A percentile compares a stretch with the other conserved stretches of the same genome.
Conservation (phyloP, 1,284 basidiomycete species). For the Cutaneotrichosporon cutaneum region DNA sequence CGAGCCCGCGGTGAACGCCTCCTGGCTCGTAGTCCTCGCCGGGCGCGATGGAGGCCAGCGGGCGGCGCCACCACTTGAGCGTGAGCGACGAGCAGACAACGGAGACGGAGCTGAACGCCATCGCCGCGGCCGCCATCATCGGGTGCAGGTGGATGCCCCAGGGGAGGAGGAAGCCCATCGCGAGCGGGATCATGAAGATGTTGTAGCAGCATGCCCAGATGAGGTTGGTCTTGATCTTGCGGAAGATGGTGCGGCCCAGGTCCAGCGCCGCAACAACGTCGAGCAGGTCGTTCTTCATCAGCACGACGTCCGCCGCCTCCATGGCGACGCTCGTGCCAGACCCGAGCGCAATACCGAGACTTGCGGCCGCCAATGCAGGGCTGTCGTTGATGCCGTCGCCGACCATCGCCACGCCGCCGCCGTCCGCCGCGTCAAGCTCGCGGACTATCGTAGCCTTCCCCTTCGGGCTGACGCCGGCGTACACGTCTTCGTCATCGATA, state of each 20-base stretch:
- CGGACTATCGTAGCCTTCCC: conserved; percentile 81
- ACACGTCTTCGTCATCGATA: conserved; percentile 74
- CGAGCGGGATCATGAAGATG: conserved; percentile 90
- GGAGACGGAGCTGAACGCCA: conserved; percentile 96
- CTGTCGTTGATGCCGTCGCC: conserved; percentile 99
- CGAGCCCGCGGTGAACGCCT: conserved; percentile 39
- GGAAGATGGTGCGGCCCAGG: conserved; percentile 84
- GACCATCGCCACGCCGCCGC: conserved; percentile 89
- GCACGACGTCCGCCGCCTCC: conserved; percentile 95
- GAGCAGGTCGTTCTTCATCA: conserved; percentile 92
- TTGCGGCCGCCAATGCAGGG: conserved; percentile 89
- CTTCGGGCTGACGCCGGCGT: conserved; percentile 85
- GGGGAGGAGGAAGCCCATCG: conserved; percentile 94
- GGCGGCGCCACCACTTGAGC: conserved; percentile 80
- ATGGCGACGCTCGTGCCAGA: conserved; percentile 96
- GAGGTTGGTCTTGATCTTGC: conserved; percentile 79
- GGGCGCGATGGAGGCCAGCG: conserved; percentile 66
- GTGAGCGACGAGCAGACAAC: conserved; percentile 88
- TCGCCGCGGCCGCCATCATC: conserved; percentile 96
- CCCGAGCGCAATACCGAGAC: conserved; percentile 92
- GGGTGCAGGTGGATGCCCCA: conserved; percentile 91
- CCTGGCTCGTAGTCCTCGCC: conserved; percentile 56
- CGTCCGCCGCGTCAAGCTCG: conserved; percentile 65
- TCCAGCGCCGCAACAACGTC: conserved; percentile 96
- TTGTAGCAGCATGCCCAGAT: conserved; percentile 95